These are phyloP conservation scores for Leccinum huronense DNA, from an alignment of 1,284 basidiomycete species.

Conservation along the genomic window DNA sequence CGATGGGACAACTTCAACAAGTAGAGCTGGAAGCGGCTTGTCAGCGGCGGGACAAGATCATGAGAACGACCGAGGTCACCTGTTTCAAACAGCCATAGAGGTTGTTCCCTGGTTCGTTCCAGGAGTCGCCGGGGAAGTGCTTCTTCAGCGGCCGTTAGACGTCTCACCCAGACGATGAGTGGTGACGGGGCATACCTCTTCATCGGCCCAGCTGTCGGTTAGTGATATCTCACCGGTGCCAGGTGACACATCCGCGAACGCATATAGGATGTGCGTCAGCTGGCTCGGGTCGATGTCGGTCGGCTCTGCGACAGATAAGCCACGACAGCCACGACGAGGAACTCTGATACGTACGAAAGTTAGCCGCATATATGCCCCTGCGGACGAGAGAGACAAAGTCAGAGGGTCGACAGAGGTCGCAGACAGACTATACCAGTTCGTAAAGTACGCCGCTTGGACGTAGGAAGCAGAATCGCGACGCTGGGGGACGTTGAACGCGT, in stretches of 20 bases:
- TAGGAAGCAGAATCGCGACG: constrained; percentile 51
- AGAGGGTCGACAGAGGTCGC: not conserved
- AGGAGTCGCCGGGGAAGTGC: constrained; percentile 63
- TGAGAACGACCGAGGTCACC: constrained; percentile 37
- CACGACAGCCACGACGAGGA: not conserved
- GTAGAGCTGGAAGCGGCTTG: constrained; percentile 38
- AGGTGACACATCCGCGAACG: constrained; percentile 79
- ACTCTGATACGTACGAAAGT: constrained; percentile 56
- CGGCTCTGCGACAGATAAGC: constrained; percentile 48
- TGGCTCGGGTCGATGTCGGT: constrained; percentile 54
- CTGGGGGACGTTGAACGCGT: constrained; percentile 33
- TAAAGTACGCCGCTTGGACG: constrained; percentile 62
- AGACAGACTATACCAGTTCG: constrained; percentile 50
- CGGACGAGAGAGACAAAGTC: constrained; percentile 8
- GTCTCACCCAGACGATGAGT: not conserved
- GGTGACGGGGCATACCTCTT: constrained; percentile 54
- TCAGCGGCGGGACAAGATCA: constrained; percentile 1
- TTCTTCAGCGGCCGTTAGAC: constrained; percentile 42
- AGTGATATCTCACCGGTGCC: constrained; percentile 66
- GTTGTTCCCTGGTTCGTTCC: constrained; percentile 67
- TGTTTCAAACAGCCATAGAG: constrained; percentile 89
- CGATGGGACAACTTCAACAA: constrained; percentile 63
- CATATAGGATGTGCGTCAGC: constrained; percentile 79
- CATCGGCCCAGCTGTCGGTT: constrained; percentile 82
- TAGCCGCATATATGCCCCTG: constrained; percentile 81